Evolutionary conservation across 208 protist species (phyloP).

Genomic region (Vickermania spadyakhi): DNA sequence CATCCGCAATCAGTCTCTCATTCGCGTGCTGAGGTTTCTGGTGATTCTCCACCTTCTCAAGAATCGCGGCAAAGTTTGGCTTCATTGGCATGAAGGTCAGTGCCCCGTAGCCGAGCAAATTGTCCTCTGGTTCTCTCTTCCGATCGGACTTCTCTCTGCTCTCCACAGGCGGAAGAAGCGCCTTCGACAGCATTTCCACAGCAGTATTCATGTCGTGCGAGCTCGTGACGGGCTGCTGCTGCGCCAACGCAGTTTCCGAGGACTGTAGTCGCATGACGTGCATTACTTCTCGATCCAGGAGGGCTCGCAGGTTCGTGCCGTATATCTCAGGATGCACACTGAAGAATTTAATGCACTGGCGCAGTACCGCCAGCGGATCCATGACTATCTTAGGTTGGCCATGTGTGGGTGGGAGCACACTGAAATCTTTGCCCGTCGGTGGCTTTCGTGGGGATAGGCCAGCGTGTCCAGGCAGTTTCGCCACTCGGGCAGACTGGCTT

Average conservation of each 20-base stretch:
- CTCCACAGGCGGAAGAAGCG: background rate
- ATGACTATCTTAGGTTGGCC: conserved; percentile 24
- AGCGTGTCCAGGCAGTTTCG: background rate
- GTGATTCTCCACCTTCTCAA: conserved; percentile 5
- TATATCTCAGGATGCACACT: conserved; percentile 70
- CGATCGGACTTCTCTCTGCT: background rate
- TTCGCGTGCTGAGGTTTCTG: background rate
- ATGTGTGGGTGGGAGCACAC: background rate
- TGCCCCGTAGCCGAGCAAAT: conserved; percentile 25
- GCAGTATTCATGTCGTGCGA: background rate
- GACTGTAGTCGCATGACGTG: conserved; percentile 75
- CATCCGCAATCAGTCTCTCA: background rate
- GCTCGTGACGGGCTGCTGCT: conserved; percentile 3
- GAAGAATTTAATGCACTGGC: conserved; percentile 69
- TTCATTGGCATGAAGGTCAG: conserved; percentile 28
- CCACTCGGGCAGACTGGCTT: background rate
- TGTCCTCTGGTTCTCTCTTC: background rate
- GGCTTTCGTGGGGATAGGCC: background rate
- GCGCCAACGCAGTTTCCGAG: conserved; percentile 45
- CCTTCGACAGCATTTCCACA: background rate
- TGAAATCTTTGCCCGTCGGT: background rate
- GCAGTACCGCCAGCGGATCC: conserved; percentile 64
- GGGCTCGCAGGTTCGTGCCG: conserved; percentile 47
- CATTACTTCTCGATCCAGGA: conserved; percentile 62
- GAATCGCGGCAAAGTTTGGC: conserved; percentile 22